These are phyloP conservation scores for Filobasidium uniguttulatum DNA, from an alignment of 1,284 basidiomycete species.

Conservation along the genomic window DNA sequence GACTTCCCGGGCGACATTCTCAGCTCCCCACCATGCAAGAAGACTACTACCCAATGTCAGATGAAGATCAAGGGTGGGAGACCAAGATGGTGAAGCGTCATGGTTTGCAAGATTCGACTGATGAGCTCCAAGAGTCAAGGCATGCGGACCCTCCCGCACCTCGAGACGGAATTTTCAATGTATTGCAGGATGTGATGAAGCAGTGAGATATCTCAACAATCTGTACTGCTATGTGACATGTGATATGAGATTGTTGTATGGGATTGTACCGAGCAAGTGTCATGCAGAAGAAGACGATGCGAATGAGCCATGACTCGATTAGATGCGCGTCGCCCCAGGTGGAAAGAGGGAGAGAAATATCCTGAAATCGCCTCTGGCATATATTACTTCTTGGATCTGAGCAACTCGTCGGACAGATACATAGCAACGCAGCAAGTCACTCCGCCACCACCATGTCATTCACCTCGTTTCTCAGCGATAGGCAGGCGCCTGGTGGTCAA, in stretches of 20 bases:
- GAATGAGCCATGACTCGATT: too few species aligned
- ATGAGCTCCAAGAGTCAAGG: background rate
- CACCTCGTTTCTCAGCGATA: slow-evolving; percentile 27
- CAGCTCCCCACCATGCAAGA: slow-evolving; percentile 7
- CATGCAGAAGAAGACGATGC: too few species aligned
- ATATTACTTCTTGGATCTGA: too few species aligned
- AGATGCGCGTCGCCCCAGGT: too few species aligned
- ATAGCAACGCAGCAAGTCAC: too few species aligned
- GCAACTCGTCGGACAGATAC: too few species aligned
- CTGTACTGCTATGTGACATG: too few species aligned
- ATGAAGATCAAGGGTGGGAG: slow-evolving; percentile 14
- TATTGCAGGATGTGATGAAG: background rate
- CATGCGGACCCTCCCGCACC: too few species aligned
- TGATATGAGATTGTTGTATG: too few species aligned
- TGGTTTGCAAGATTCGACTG: background rate
- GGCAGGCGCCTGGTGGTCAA: slow-evolving; percentile 19
- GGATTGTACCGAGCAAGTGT: too few species aligned
- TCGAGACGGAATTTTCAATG: background rate
- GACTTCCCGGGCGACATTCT: background rate
- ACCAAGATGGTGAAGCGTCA: slow-evolving; percentile 1
- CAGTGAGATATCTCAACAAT: background rate
- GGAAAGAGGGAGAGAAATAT: too few species aligned
- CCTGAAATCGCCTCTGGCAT: too few species aligned
- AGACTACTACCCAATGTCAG: background rate
- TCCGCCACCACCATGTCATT: slow-evolving; percentile 37